Evolutionary conservation across 2,329 filamentous ascomycete genomes (phyloP), one percentile per base, ranked within the genome.

Genomic region (Cladophialophora carrionii): DNA sequence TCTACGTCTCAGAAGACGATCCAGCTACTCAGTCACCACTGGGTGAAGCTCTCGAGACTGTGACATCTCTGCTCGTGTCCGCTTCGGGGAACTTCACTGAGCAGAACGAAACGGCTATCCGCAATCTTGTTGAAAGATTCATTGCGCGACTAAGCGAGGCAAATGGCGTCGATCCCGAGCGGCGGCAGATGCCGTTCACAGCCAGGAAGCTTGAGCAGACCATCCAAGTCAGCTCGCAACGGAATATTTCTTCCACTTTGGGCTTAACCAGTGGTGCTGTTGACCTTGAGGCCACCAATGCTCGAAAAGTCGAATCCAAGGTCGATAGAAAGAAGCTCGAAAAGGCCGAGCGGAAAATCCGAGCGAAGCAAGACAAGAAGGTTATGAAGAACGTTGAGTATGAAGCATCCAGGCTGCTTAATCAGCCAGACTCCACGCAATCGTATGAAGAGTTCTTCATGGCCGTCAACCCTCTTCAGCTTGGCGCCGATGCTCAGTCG

Each of bases 371-470:
- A 82, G 95, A 92, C 81, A 96, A 96, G 84, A 99, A 99, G 83
- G 87, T 88, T 41, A 97, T 95, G 88, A 98, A 98, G 85, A 96
- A 90, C 62, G 95, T 99, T 72, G 91, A 97, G 79, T 99, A 99
- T 77, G 95, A 99, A 80, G 91, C 95, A 0, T 98, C 95, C 12
- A 88, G 88, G 71, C 83, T 99, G 71, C 87, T 99, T 71, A 89
- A 96, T 75, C 87, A 91, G 78, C 85, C 91, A 3, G 90, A 94
- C 73, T 86, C 89, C 73, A 83, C 93, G 12, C 89, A 96, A 83
- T 96, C 92, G 48, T 99, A 99, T 77, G 95, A 99, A 79, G 95
- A 99, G 77, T 98, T 99, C 81, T 99, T 96, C 85, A 98, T 99
- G 95, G 90, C 92, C 61, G 95, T 99, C 82, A 99, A 99, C 78